These are phyloP conservation scores for Cylindrotheca fusiformis DNA, from an alignment of 108 stramenopile genomes.

Conservation along the genomic window DNA sequence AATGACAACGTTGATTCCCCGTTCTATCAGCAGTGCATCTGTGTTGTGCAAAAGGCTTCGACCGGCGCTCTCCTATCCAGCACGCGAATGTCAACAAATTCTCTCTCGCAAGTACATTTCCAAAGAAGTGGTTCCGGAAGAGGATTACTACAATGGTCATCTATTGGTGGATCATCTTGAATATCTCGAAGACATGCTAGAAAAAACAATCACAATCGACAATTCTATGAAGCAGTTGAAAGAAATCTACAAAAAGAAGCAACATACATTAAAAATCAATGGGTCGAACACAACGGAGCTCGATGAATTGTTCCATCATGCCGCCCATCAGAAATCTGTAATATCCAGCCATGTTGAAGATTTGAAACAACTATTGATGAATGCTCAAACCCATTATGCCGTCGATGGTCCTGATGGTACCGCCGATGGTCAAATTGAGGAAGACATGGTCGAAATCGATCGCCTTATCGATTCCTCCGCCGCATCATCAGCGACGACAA, in stretches of 20 bases:
- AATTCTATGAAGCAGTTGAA: conserved; percentile 13
- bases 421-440: conserved; percentile 1
- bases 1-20: background rate
- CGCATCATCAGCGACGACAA: background rate
- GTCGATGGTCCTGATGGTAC: conserved; percentile 17
- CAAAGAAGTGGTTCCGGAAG: conserved; percentile 15
- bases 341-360: conserved; percentile 8
- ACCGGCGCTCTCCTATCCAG: background rate
- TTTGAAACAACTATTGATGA: conserved; percentile 4
- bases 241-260: conserved; percentile 13
- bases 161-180: conserved; percentile 16
- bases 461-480: background rate
- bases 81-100: background rate
- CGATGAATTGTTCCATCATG: conserved; percentile 10
- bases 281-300: conserved; percentile 4
- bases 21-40: background rate
- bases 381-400: conserved; percentile 2
- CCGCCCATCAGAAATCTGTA: conserved; percentile 2
- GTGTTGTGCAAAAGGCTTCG: background rate
- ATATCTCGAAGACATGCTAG: conserved; percentile 30
- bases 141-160: conserved; percentile 25
- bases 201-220: conserved; percentile 17
- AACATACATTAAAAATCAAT: background rate
- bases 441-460: background rate
- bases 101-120: background rate